Percentiles rank a stretch among this genome's conserved stretches.
phyloP scores from a whole-genome alignment of 1,139 yeast species.

The Geotrichum aggregatum region DNA sequence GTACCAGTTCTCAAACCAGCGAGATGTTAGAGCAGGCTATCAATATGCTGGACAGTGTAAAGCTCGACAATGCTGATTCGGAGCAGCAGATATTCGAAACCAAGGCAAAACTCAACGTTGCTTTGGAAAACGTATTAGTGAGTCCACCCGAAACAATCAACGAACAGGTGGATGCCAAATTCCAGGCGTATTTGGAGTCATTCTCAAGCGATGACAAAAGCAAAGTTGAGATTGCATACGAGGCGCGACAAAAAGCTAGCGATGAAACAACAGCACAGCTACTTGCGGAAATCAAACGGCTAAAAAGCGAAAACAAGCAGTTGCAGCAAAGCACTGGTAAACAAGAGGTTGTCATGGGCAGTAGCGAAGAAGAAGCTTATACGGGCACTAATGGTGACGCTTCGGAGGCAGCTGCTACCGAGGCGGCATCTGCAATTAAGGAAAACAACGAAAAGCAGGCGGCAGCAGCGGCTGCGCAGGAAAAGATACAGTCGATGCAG shows the following conservation, averaged over 20 bases:
- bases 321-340: conserved; percentile 21
- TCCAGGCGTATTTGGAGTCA: conserved; percentile 8
- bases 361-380: no score
- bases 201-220: conserved; percentile 9
- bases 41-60: conserved; percentile 7
- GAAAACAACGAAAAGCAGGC: conserved; percentile 20
- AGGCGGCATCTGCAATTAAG: conserved; percentile 20
- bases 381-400: not conserved
- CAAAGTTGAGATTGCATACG: conserved; percentile 23
- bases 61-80: conserved; percentile 1
- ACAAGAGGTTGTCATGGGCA: not conserved
- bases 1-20: not conserved
- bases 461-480: conserved; percentile 25
- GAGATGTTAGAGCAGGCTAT: conserved; percentile 8
- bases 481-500: conserved; percentile 29
- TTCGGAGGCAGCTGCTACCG: conserved; percentile 6
- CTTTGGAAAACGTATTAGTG: not conserved
- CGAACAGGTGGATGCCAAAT: conserved; percentile 13
- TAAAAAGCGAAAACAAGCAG: conserved; percentile 23
- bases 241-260: conserved; percentile 26
- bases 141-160: conserved; percentile 2
- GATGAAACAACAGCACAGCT: conserved; percentile 29
- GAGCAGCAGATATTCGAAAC: conserved; percentile 7
- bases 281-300: conserved; percentile 26
- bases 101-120: conserved; percentile 3